Base-by-base conservation (phyloP, 2,329 filamentous ascomycete genomes). In the Colletotrichum eleusines region DNA sequence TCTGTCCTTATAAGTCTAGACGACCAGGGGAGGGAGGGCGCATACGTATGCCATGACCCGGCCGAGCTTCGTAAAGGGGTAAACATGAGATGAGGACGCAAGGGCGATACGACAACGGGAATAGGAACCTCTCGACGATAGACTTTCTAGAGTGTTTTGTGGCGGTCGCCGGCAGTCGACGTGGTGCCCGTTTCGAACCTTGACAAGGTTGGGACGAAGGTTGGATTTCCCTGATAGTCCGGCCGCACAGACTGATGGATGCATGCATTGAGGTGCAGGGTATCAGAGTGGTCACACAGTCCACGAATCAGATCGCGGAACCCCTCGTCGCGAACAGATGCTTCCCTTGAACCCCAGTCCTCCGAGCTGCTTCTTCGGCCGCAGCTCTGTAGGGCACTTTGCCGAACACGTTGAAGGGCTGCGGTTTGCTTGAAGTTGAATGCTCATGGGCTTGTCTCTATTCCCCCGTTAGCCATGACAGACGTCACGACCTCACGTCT, bases 91-190 rank as follows among this genome's bases (percentile, higher is more conserved):
- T 54, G 60, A 63, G 12, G 46, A 18, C 16, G 35, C 26, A 20
- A 33, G 18, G 48, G 48, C 40, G 23, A 48, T 48, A 57, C 40
- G 50, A 40, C 23, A 8, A 44, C 35, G 53, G 53, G 48, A 53
- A 33, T 63, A 54, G 58, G 63, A 69, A 71, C 64, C 31, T 63
- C 53, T 46, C 58, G 59, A 63, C 28, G 69, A 71, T 71, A 71
- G 38, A 71, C 69, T 71, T 71, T 71, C 38, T 48, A 35, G 58
- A 69, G 69, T 69, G 69, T 71, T 71, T 71, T 71, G 69, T 54
- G 16, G 64, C 35, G 46, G 69, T 71, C 65, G 53, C 64, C 69
- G 54, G n/a, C n/a, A 63, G 42, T 71, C 44, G 38, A 59, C 28
- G 46, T 59, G 69, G 44, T 60, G 46, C 69, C 55, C 44, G 69